Percentiles rank a stretch among this genome's conserved stretches.
phyloP scores from a whole-genome alignment of 148 eudicot species.

The Diospyros kaki region DNA sequence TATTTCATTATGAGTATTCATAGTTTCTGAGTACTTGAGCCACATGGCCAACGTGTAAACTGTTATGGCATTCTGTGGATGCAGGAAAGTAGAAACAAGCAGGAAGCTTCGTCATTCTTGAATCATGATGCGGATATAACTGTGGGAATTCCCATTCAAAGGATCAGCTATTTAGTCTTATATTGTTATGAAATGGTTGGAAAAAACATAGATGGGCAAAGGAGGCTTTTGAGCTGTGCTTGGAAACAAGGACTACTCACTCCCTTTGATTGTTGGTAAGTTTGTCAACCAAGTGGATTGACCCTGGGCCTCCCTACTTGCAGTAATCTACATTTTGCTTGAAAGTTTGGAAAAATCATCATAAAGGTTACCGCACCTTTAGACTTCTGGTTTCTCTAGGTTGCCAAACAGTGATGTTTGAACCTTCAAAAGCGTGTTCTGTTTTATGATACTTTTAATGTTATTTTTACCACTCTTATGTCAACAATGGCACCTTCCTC shows the following conservation, averaged over 20 bases:
- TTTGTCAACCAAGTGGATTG: constrained; percentile 19
- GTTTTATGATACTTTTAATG: background rate
- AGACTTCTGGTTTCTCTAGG: constrained; percentile 2
- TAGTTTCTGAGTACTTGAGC: background rate
- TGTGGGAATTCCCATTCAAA: background rate
- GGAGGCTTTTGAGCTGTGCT: constrained; percentile 14
- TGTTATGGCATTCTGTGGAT: background rate
- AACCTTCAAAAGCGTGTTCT: background rate
- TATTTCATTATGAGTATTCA: background rate
- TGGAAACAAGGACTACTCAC: background rate
- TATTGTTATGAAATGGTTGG: background rate
- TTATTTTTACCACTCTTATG: background rate
- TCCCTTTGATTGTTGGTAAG: constrained; percentile 1
- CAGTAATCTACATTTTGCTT: background rate
- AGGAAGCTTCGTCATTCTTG: background rate
- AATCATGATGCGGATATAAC: background rate
- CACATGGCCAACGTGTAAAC: background rate
- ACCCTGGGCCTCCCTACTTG: constrained; percentile 4
- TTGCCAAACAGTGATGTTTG: background rate
- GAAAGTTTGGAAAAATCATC: constrained; percentile 5
- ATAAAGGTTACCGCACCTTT: constrained; percentile 1
- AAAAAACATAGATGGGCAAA: background rate
- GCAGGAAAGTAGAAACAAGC: constrained; percentile 4
- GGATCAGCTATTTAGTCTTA: background rate
- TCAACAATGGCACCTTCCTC: constrained; percentile 16